Base-by-base conservation (phyloP, 2,329 filamentous ascomycete genomes). In the Scytalidium lignicola region DNA sequence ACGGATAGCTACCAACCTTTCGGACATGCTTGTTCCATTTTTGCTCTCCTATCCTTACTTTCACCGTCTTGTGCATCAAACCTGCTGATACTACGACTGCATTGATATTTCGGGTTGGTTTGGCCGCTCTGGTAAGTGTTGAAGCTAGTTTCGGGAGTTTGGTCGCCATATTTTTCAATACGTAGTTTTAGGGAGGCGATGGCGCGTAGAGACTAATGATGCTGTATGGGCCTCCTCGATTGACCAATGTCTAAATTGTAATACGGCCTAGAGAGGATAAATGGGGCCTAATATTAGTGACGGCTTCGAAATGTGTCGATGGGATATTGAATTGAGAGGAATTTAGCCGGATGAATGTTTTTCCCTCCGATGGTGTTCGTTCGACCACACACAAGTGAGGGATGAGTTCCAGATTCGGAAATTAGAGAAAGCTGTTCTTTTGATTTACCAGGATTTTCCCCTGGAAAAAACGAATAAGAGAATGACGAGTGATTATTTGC, bases 51-150 rank as follows among this genome's bases (percentile, higher is more conserved):
- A 91, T 76, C 56, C 83, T 80, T 54, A 91, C 88, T 69, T 88
- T 90, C 50, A 90, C 86, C 2, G 87, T 90, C 69, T 85, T 88
- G 51, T 82, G 70, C 85, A 90, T 90, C 51, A 84, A 76, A 18
- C 88, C 88, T 6, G 87, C 82, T 40, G 86, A 89, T 44, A 91
- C 80, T 20, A 92, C 88, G 39, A 92, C 80, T 54, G 62, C 64
- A 43, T 58, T 62, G 18, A 62, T 55, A 39, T 46, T 51, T 21
- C 47, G 22, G 37, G 46, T 21, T 17, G 40, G 39, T 20, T 23
- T 48, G n/a, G 29, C 29, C 9, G 26, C 44, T 46, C 39, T 37
- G 20, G 26, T 28, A 26, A 46, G 44, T 5, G 44, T 21, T 19
- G 44, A 37, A 37, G 32, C 32, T 37, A n/a, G 6, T 37, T 37